Conservation (phyloP, 192 early-diverging fungal genomes). For the Spizellomyces punctatus region DNA sequence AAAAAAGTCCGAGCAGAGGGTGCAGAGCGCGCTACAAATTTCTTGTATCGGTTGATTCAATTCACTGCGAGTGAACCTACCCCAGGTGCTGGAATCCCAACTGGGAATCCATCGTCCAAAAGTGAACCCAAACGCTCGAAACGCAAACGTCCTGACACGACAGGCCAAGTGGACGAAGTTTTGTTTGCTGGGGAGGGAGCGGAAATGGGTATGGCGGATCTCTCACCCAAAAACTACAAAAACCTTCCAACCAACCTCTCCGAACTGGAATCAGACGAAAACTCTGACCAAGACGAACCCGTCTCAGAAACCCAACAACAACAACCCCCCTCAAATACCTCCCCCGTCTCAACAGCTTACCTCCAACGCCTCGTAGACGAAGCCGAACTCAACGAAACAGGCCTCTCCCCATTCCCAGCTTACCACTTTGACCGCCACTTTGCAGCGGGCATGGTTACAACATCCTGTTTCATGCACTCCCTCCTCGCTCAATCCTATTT, state of each 20-base stretch:
- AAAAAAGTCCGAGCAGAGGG: slow-evolving; percentile 42
- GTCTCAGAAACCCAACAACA: not conserved
- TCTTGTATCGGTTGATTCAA: slow-evolving; percentile 35
- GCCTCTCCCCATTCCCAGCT: slow-evolving; percentile 44
- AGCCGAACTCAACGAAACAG: slow-evolving; percentile 49
- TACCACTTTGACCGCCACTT: slow-evolving; percentile 57
- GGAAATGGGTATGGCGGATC: slow-evolving; percentile 22
- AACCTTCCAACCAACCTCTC: not conserved
- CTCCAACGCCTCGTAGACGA: slow-evolving; percentile 47
- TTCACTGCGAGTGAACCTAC: slow-evolving; percentile 27
- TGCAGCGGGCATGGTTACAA: slow-evolving; percentile 50
- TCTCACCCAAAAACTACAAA: not conserved
- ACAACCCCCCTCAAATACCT: not conserved
- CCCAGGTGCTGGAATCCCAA: not conserved
- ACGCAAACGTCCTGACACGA: not conserved
- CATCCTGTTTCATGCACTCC: slow-evolving; percentile 49
- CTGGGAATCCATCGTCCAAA: slow-evolving; percentile 5
- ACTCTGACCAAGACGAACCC: not conserved
- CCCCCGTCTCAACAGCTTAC: slow-evolving; percentile 43
- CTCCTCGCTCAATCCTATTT: slow-evolving; percentile 56
- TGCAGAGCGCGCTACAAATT: slow-evolving; percentile 24
- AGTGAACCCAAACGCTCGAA: not conserved
- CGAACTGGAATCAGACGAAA: not conserved
- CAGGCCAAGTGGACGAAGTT: slow-evolving; percentile 15
- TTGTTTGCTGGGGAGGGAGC: slow-evolving; percentile 29